Base-by-base conservation (phyloP, 192 early-diverging fungal genomes). In the Backusella morwellensis region DNA sequence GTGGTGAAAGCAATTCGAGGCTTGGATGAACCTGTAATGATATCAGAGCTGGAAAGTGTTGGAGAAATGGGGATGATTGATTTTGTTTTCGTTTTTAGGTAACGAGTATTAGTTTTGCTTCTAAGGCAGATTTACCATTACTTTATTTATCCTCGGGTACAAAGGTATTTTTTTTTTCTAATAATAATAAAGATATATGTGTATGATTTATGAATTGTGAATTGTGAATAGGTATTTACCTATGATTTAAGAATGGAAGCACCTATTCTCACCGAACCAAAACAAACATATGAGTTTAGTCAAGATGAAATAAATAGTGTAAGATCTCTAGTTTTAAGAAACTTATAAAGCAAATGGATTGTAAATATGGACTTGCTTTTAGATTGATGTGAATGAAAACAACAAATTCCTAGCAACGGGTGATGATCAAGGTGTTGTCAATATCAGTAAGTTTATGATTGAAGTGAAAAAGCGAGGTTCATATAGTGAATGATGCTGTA, bases 291-390 rank as follows among this genome's bases (percentile, higher is more conserved):
- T 42, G 81, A 82, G 2, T 84, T 81, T 38, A 83, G 82, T 59
- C 75, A 75, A 29, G 87, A 88, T 38, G 87, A 88, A 69, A 86
- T 88, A 69, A 86, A 88, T 35, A 76, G 81, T 41, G 87, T 85
- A 81, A 74, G 35, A 29, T 1, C 17, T 11, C 40, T 23, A n/a
- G 14, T 3, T 68, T 4, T 17, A 36, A 26, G 34, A 6, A 68
- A 17, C 21, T 17, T 19, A 2, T 32, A 2, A 32, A 74, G 29
- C 23, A 29, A 11, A 50, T 21, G 12, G 23, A 12, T 23, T 59
- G n/a, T 17, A 36, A 21, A 19, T 17, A 42, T 35, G 5, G 8
- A 35, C 15, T 29, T 35, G 79, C 0, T 21, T 3, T 29, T 74
- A 88, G 87, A 86, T 88, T 67, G 81, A 84, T 76, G 71, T 88